Conservation (phyloP, 2,329 filamentous ascomycete genomes). For the Stagonosporopsis vannaccii region DNA sequence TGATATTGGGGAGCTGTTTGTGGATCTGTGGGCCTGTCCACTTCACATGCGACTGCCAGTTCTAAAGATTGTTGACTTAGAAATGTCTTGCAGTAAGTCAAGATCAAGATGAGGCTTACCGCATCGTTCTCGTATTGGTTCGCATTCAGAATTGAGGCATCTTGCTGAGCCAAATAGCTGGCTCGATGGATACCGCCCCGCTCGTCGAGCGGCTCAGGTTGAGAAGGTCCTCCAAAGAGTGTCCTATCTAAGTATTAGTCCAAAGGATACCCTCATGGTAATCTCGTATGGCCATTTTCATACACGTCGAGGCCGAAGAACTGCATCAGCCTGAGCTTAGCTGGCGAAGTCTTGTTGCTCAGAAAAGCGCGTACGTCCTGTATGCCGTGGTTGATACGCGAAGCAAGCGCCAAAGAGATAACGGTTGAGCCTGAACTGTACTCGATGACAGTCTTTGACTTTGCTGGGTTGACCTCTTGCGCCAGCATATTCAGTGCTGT, state of each 20-base stretch:
- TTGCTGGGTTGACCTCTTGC: constrained; percentile 20
- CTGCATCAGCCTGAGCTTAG: constrained; percentile 30
- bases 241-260: constrained; percentile 14
- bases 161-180: constrained; percentile 36
- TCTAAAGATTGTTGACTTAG: constrained; percentile 34
- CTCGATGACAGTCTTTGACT: constrained; percentile 29
- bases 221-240: constrained; percentile 62
- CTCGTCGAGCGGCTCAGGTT: constrained; percentile 28
- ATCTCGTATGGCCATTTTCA: neutral
- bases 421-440: constrained; percentile 34
- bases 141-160: constrained; percentile 58
- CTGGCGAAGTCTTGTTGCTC: constrained; percentile 29
- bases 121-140: constrained; percentile 65
- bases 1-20: constrained; percentile 64
- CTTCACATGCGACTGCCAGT: constrained; percentile 62
- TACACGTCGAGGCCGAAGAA: constrained; percentile 36
- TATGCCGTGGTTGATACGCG: constrained; percentile 30
- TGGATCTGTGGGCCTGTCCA: constrained; percentile 68
- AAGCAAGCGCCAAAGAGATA: constrained; percentile 30
- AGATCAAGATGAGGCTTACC: constrained; percentile 7
- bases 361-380: constrained; percentile 28
- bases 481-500: constrained; percentile 31
- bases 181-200: constrained; percentile 31
- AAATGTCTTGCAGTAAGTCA: neutral
- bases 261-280: neutral